Evolutionary conservation across 2,329 filamentous ascomycete genomes (phyloP), one percentile per base, ranked within the genome.

Genomic region (Ustulina deusta): DNA sequence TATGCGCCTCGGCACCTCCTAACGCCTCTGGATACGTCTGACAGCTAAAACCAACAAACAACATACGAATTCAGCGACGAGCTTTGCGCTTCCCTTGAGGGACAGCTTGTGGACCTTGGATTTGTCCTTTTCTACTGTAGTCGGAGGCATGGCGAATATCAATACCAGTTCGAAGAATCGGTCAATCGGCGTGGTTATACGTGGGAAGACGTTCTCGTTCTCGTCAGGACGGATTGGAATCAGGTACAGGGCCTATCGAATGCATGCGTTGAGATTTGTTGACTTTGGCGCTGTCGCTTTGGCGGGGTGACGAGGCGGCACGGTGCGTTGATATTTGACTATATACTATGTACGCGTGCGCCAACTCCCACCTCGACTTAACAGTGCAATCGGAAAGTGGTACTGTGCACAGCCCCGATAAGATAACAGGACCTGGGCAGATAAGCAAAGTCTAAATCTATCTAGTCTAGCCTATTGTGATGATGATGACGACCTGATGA

Each of bases 21-120:
- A n/a, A n/a, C n/a, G n/a, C n/a, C n/a, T n/a, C n/a, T n/a, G n/a
- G n/a, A n/a, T n/a, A n/a, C n/a, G n/a, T n/a, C 25, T 2, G 20
- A n/a, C 9, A 22, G 25, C 56, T 15, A 25, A 22, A 20, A 36
- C 44, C 44, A 3, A 20, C 36, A 7, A 27, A 32, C 15, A 27
- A 86, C 92, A 80, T 84, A 97, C 94, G 80, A 99, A 99, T 84
- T 99, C 96, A 51, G 95, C 92, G 65, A 98, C 94, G 42, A 97
- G 88, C 81, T 95, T 97, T 44, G 93, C 89, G 74, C 83, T 88
- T 82, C 92, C 93, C 81, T 94, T 95, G 70, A 97, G 86, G 42
- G 94, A 93, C 70, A 99, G 88, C 85, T 97, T 98, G 84, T 99
- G 96, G 69, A 94, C 90, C 82, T 97, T 97, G 74, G 93, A 93